Percentiles rank a stretch among this genome's conserved stretches.
phyloP scores from a whole-genome alignment of 345 rosid genomes.

The Euclidium syriacum region DNA sequence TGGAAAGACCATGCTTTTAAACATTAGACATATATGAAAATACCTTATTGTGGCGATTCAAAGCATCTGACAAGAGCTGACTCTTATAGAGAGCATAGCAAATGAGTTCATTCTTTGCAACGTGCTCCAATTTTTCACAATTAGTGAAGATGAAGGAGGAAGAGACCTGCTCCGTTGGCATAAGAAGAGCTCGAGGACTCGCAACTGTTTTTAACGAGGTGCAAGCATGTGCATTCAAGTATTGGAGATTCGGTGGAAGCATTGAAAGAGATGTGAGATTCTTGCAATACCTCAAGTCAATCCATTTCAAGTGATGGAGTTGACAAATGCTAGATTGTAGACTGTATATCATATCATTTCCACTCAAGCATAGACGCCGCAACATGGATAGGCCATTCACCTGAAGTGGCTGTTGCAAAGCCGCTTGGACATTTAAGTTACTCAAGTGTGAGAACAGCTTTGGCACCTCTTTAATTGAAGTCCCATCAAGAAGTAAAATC shows the following conservation, averaged over 20 bases:
- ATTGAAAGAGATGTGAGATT: constrained; percentile 8
- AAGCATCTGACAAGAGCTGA: background rate
- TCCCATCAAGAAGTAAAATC: constrained; percentile 12
- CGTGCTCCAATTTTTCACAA: constrained; percentile 1
- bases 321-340: background rate
- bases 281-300: constrained; percentile 19
- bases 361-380: constrained; percentile 12
- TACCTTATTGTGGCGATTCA: constrained; percentile 11
- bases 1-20: too few species aligned
- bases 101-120: background rate
- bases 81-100: background rate
- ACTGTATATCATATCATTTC: background rate
- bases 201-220: background rate
- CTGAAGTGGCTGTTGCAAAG: background rate
- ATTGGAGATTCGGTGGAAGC: constrained; percentile 21
- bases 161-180: background rate
- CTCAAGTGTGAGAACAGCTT: background rate
- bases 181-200: background rate
- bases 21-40: too few species aligned
- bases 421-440: background rate
- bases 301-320: background rate
- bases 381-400: background rate
- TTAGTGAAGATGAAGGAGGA: constrained; percentile 11
- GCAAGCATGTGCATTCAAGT: constrained; percentile 18
- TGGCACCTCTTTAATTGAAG: background rate